Base-by-base conservation (phyloP, 305 asterid genomes). In the Salvia sclarea region DNA sequence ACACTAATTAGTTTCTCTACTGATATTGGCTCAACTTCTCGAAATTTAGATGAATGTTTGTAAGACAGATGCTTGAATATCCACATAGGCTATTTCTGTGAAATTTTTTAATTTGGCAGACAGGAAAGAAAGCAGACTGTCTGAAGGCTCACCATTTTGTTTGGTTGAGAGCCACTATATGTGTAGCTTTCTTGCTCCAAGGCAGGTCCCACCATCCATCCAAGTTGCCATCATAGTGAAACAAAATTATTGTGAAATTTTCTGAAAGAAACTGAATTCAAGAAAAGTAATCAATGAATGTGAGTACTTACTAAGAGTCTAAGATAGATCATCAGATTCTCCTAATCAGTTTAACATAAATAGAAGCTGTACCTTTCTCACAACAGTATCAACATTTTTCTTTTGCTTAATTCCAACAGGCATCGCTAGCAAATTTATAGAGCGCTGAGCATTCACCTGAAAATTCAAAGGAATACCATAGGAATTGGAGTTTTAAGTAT, bases 331-430 rank as follows among this genome's bases (percentile, higher is more conserved):
- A 45, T 38, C 38, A 5, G 47, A 25, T n/a, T 21, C 30, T 20
- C 38, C 69, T 20, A 20, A 20, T 16, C 60, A 17, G 63, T 10
- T 12, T 52, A 75, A 70, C 73, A 72, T 48, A 41, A 73, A 43
- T 16, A 48, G 68, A 50, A 41, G 61, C 22, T 60, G 43, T 83
- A 91, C 98, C 95, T 89, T 91, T 72, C 40, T 83, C 61, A 82
- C 84, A 50, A 89, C 79, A 56, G 72, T 76, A 77, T 91, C 79
- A 64, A 91, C 98, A 71, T 86, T 89, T 76, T 66, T 43, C 86
- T 87, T 91, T 85, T 91, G 98, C 70, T 84, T 81, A 65, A 91
- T 82, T 71, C 98, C 98, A 72, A 89, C 98, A 53, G 98, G 96
- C 67, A 91, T 81, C 61, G 98, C 98, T 73, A 91, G 73, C 78